Conservation (phyloP, 805 yeast genomes). For the Candida khao-thaluensis region DNA sequence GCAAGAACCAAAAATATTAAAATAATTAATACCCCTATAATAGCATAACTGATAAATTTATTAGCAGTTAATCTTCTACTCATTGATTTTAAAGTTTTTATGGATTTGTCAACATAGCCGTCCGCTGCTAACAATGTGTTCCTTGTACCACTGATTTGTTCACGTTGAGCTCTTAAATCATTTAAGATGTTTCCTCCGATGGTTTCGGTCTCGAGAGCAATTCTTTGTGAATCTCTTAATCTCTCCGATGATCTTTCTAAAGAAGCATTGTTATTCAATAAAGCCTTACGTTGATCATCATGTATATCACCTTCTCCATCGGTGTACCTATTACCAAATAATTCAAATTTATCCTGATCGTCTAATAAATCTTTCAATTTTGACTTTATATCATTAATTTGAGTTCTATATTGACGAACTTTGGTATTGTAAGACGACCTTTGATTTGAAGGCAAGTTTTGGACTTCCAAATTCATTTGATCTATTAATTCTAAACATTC, state of each 20-base stretch:
- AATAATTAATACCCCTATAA: conserved; percentile 80
- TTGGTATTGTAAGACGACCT: conserved; percentile 73
- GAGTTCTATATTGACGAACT: conserved; percentile 66
- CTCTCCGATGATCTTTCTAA: conserved; percentile 82
- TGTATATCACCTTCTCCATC: conserved; percentile 38
- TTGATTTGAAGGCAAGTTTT: conserved; percentile 71
- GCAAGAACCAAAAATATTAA: conserved; percentile 80
- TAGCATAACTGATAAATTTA: conserved; percentile 84
- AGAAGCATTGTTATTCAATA: conserved; percentile 73
- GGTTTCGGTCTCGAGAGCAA: conserved; percentile 88
- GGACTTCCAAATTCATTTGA: conserved; percentile 85
- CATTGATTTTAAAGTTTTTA: conserved; percentile 86
- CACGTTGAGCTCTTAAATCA: conserved; percentile 89
- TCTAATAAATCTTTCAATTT: conserved; percentile 59
- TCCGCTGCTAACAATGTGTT: conserved; percentile 88
- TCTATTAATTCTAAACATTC: conserved; percentile 80
- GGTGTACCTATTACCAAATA: conserved; percentile 60
- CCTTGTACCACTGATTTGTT: conserved; percentile 83
- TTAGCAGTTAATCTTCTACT: conserved; percentile 90
- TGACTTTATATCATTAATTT: conserved; percentile 56
- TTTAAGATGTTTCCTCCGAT: conserved; percentile 88
- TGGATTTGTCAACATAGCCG: conserved; percentile 84
- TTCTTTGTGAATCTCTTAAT: conserved; percentile 80
- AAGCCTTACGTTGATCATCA: conserved; percentile 75
- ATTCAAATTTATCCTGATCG: conserved; percentile 65